Conservation (phyloP, 352 stramenopile species). For the Pythium graminicola region DNA sequence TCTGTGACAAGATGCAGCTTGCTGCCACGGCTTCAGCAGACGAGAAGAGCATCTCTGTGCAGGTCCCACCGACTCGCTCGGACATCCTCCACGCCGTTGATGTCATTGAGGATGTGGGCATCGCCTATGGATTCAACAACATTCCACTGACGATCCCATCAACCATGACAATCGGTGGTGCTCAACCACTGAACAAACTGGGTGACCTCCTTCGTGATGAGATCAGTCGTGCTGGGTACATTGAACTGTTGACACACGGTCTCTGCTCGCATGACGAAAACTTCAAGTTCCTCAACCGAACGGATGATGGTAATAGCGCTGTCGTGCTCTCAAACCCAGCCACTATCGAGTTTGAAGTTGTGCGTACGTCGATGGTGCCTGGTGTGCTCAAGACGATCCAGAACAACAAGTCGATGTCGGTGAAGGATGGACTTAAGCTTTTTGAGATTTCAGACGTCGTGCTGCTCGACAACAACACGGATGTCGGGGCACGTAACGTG, state of each 20-base stretch:
- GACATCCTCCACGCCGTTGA: slow-evolving; percentile 99
- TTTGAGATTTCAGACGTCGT: slow-evolving; percentile 99
- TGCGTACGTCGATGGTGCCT: slow-evolving; percentile 97
- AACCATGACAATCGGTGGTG: slow-evolving; percentile 93
- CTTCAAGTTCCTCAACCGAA: slow-evolving; percentile 91
- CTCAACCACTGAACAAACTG: slow-evolving; percentile 97
- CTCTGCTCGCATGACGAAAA: slow-evolving; percentile 97
- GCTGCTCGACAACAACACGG: slow-evolving; percentile 87
- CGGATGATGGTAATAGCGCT: slow-evolving; percentile 76
- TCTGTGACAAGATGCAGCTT: slow-evolving; percentile 99
- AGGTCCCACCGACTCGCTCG: slow-evolving; percentile 95
- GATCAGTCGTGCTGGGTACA: slow-evolving; percentile 96
- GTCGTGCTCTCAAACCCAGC: slow-evolving; percentile 98
- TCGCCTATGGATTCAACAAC: slow-evolving; percentile 99
- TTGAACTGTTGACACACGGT: slow-evolving; percentile 97
- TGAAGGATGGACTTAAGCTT: slow-evolving; percentile 97
- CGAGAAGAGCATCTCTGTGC: slow-evolving; percentile 80
- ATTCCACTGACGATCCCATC: slow-evolving; percentile 94
- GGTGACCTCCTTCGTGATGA: slow-evolving; percentile 97
- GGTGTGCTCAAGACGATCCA: slow-evolving; percentile 98
- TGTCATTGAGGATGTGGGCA: slow-evolving; percentile 98
- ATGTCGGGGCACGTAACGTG: slow-evolving; percentile 95
- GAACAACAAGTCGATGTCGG: slow-evolving; percentile 96
- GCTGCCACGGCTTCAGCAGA: slow-evolving; percentile 68
- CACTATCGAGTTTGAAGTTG: slow-evolving; percentile 99